Evolutionary conservation across 1,139 yeast species (phyloP).

Genomic region (Saccharomyces pastorianus): DNA sequence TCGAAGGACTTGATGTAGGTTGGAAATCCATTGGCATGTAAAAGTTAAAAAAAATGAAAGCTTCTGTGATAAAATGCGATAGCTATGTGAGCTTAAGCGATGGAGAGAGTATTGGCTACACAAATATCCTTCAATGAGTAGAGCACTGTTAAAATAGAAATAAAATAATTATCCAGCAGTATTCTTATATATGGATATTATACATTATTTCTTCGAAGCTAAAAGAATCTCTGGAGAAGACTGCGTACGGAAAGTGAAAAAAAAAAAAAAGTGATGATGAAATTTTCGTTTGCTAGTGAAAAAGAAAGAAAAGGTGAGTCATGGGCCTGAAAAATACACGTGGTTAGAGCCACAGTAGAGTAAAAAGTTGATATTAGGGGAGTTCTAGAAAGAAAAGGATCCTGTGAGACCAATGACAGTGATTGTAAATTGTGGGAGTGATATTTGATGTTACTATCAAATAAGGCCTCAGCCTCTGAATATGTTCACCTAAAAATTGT

Average conservation of each 20-base stretch:
- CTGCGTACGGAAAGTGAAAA: background rate
- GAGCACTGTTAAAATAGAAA: background rate
- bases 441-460: background rate
- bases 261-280: background rate
- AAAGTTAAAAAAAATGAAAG: background rate
- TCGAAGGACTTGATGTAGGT: slow-evolving; percentile 4
- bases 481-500: background rate
- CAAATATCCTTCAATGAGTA: background rate
- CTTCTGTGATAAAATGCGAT: background rate
- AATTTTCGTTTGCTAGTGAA: background rate
- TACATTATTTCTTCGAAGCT: background rate
- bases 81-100: background rate
- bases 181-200: background rate
- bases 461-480: background rate
- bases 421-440: background rate
- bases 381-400: background rate
- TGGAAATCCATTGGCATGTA: background rate
- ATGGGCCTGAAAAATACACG: background rate
- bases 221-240: background rate
- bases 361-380: background rate
- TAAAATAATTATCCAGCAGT: background rate
- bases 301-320: background rate
- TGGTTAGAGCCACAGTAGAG: background rate
- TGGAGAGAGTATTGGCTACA: background rate
- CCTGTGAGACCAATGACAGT: background rate